Conservation (phyloP, 495 filamentous ascomycete species). For the Penicillium daleae region DNA sequence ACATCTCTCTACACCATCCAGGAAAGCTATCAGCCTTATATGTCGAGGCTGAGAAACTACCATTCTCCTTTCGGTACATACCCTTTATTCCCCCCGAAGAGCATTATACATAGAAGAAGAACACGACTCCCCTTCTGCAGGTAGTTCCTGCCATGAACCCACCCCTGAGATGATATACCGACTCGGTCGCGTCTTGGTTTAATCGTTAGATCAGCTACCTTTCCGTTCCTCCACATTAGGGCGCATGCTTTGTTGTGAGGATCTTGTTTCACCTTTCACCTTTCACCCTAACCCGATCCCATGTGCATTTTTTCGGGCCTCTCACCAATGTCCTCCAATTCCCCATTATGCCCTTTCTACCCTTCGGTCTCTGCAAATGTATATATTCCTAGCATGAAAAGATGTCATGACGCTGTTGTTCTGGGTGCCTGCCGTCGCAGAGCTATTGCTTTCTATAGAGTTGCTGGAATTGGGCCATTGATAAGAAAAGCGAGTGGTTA, state of each 20-base stretch:
- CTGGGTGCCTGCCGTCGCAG: not conserved
- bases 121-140: not conserved
- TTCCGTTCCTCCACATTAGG: not conserved
- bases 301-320: not conserved
- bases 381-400: conserved; percentile 31
- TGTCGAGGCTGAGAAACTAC: conserved; percentile 9
- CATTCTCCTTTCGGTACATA: conserved; percentile 18
- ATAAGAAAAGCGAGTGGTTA: not conserved
- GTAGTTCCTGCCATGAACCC: not conserved
- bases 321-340: not conserved
- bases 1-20: not conserved
- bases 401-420: conserved; percentile 20
- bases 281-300: not conserved
- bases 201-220: not conserved
- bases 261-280: not conserved
- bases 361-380: conserved; percentile 16
- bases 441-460: not conserved
- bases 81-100: conserved; percentile 5
- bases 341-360: conserved; percentile 2
- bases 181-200: not conserved
- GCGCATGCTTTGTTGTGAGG: not conserved
- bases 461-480: not conserved
- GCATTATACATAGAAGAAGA: conserved; percentile 14
- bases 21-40: not conserved
- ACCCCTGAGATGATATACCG: not conserved